These are phyloP conservation scores for Penicillium waksmanii DNA, from an alignment of 495 filamentous ascomycete genomes.

Conservation along the genomic window DNA sequence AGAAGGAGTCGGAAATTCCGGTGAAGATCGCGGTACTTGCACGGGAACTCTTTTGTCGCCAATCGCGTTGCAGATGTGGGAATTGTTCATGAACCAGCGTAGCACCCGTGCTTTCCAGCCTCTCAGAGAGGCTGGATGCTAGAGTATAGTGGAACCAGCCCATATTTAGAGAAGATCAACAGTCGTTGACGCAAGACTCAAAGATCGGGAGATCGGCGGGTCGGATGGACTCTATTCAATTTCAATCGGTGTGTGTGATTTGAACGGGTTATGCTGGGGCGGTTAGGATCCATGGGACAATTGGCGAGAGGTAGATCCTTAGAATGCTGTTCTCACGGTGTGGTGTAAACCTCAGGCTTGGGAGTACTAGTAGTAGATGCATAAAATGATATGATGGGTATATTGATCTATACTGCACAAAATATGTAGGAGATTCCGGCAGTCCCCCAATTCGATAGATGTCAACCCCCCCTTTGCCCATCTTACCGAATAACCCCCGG, in stretches of 20 bases:
- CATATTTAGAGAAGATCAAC: constrained; percentile 21
- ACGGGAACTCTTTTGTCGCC: not conserved
- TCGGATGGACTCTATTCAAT: constrained; percentile 7
- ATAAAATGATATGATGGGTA: not conserved
- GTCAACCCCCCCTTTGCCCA: not conserved
- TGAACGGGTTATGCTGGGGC: not conserved
- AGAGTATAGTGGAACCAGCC: not conserved
- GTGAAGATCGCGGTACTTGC: not conserved
- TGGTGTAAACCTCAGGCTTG: too few species aligned
- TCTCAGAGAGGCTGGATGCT: not conserved
- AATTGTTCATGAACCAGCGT: not conserved
- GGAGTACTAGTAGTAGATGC: not conserved
- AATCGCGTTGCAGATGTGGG: not conserved
- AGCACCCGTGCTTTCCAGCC: not conserved
- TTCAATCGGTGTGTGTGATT: constrained; percentile 4
- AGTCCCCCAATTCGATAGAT: not conserved
- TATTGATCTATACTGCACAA: constrained; percentile 7
- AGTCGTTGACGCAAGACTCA: constrained; percentile 21
- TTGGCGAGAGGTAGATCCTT: not conserved
- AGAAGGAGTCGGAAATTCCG: not conserved
- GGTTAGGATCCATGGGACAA: not conserved
- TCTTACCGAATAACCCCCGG: constrained; percentile 21
- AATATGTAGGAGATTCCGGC: not conserved
- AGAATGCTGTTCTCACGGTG: not conserved
- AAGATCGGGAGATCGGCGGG: constrained; percentile 32